These are phyloP conservation scores for Theileria equi DNA, from an alignment of 169 alveolate genomes.

Conservation along the genomic window DNA sequence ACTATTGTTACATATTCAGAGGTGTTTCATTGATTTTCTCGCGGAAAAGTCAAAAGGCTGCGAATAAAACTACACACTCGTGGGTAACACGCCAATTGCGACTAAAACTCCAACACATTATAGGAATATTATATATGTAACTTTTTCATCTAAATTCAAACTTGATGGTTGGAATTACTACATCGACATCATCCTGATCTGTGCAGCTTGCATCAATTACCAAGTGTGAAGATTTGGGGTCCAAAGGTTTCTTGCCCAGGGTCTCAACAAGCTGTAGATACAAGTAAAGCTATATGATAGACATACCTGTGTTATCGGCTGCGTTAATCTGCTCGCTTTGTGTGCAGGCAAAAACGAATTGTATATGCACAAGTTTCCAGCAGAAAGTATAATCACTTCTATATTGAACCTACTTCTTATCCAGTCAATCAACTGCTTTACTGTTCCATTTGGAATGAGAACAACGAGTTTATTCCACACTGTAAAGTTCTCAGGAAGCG, in stretches of 20 bases:
- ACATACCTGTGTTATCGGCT: conserved; percentile 68
- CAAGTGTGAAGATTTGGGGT: conserved; percentile 72
- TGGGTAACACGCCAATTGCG: too few species aligned
- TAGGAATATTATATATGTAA: not conserved
- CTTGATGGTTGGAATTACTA: conserved; percentile 83
- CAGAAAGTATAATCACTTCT: conserved; percentile 56
- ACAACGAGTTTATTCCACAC: conserved; percentile 94
- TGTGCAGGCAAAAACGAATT: conserved; percentile 50
- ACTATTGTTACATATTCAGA: not conserved
- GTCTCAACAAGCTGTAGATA: conserved; percentile 77
- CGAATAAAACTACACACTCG: too few species aligned
- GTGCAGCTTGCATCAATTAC: conserved; percentile 85
- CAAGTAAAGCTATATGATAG: too few species aligned
- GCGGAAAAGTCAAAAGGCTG: too few species aligned
- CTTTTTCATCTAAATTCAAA: conserved; percentile 69
- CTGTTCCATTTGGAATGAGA: conserved; percentile 75
- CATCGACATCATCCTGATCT: conserved; percentile 84
- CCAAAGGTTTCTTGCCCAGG: conserved; percentile 66
- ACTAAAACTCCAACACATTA: too few species aligned
- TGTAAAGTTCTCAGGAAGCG: conserved; percentile 93
- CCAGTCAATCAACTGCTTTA: conserved; percentile 33
- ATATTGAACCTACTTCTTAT: conserved; percentile 60
- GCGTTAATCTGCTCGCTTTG: conserved; percentile 67
- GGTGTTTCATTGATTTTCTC: not conserved
- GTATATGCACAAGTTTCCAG: conserved; percentile 67